Percentiles rank a stretch among this genome's conserved stretches.
Evolutionary conservation across 495 filamentous ascomycete genomes (phyloP).

Genomic region (Copromyces sp.): DNA sequence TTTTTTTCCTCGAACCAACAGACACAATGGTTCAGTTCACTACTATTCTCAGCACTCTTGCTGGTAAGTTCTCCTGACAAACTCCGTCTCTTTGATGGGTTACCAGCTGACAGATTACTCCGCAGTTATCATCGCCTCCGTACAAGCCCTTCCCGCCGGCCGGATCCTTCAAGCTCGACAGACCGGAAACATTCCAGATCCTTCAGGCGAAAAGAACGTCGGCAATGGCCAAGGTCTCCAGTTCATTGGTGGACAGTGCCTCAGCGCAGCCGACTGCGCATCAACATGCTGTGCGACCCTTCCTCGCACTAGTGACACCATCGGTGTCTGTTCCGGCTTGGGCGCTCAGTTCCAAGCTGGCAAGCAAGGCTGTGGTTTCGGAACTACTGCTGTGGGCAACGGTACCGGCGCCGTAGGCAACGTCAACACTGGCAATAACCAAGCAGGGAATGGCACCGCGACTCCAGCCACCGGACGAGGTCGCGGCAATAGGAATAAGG

Average conservation of each 20-base stretch:
- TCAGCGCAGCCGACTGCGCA: conserved; percentile 30
- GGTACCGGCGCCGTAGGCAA: neutral
- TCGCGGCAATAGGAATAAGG: neutral
- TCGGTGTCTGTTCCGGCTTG: conserved; percentile 25
- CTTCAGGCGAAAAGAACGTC: conserved; percentile 27
- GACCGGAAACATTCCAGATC: conserved; percentile 11
- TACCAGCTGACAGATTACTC: neutral
- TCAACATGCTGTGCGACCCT: conserved; percentile 30
- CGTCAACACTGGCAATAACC: neutral
- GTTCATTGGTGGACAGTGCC: conserved; percentile 37
- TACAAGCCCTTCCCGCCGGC: conserved; percentile 39
- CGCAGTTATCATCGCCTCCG: conserved; percentile 40
- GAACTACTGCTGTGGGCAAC: neutral
- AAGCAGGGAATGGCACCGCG: neutral
- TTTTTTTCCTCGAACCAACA: neutral
- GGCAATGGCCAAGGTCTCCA: conserved; percentile 29
- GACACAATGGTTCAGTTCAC: neutral
- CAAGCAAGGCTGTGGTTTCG: conserved; percentile 25
- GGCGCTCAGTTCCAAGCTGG: conserved; percentile 19
- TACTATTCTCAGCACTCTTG: neutral
- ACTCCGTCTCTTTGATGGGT: neutral
- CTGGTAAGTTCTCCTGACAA: neutral
- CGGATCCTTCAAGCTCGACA: conserved; percentile 35
- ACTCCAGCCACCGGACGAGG: neutral
- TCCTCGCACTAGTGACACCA: conserved; percentile 16